phyloP scores from a whole-genome alignment of 2,329 filamentous ascomycete species.

The Nigrospora osmanthi region DNA sequence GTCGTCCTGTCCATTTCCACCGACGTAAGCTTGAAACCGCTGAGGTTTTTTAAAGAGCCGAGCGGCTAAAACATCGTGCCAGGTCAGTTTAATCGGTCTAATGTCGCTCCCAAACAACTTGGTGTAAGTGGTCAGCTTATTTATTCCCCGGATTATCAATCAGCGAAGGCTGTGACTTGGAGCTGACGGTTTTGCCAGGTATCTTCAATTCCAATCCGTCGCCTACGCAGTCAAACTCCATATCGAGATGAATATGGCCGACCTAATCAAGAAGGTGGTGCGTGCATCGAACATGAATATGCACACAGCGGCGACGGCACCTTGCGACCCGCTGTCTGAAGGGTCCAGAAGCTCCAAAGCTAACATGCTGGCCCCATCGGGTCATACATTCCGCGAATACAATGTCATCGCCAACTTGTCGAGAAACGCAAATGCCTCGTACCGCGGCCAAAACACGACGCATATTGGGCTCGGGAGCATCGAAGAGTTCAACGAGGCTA shows the following conservation, averaged over 20 bases:
- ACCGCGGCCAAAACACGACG: too few species aligned
- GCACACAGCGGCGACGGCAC: too few species aligned
- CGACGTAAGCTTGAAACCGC: not conserved
- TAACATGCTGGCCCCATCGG: not conserved
- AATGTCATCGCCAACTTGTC: too few species aligned
- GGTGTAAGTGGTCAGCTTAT: too few species aligned
- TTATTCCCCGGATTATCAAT: too few species aligned
- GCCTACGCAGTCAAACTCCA: constrained; percentile 28
- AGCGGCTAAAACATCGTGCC: not conserved
- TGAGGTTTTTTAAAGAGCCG: not conserved
- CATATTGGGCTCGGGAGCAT: too few species aligned
- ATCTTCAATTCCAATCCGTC: constrained; percentile 34
- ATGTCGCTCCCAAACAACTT: too few species aligned
- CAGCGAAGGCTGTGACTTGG: too few species aligned
- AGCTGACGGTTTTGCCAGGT: constrained; percentile 11
- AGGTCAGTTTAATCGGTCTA: not conserved
- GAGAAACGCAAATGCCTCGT: too few species aligned
- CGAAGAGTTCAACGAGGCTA: too few species aligned
- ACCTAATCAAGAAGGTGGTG: constrained; percentile 6
- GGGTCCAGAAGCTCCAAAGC: not conserved
- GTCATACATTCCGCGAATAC: not conserved
- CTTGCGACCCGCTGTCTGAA: not conserved
- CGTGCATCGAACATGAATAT: not conserved
- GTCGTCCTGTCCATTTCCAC: not conserved
- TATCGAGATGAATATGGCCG: constrained; percentile 8